A percentile compares a stretch with the other conserved stretches of the same genome.
These are phyloP conservation scores for Piper betle DNA, from an alignment of 164 flowering plant genomes.

Conservation along the genomic window DNA sequence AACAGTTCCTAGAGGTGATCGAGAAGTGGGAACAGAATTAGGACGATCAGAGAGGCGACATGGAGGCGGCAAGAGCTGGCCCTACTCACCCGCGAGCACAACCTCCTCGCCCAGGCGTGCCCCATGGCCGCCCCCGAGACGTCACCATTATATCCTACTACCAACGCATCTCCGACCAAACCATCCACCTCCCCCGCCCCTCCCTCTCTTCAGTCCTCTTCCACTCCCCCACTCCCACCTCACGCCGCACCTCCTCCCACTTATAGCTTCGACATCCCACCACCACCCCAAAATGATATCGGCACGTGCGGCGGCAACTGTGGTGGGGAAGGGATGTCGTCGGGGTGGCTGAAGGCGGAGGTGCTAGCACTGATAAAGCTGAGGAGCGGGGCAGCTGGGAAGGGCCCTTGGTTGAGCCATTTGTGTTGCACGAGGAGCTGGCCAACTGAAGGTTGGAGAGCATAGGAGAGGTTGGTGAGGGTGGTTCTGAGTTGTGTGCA, in stretches of 20 bases:
- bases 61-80: constrained; percentile 68
- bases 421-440: constrained; percentile 74
- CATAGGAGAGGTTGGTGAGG: constrained; percentile 57
- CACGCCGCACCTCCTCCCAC: no score
- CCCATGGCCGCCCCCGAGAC: constrained; percentile 55
- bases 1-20: constrained; percentile 44
- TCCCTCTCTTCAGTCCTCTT: constrained; percentile 9
- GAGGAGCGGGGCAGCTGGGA: constrained; percentile 38
- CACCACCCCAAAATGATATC: constrained; percentile 6
- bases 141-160: constrained; percentile 48
- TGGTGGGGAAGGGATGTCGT: constrained; percentile 40
- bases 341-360: constrained; percentile 60
- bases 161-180: constrained; percentile 55
- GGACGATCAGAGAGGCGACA: constrained; percentile 57
- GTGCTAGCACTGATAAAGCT: constrained; percentile 44
- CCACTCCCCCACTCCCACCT: neutral
- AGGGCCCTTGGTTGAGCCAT: constrained; percentile 35
- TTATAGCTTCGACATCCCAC: neutral
- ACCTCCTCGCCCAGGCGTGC: constrained; percentile 48
- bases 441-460: constrained; percentile 43
- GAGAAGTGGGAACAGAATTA: constrained; percentile 67
- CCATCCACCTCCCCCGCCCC: constrained; percentile 15
- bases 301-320: constrained; percentile 24
- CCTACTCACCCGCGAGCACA: constrained; percentile 43
- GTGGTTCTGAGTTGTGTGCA: constrained; percentile 78